phyloP scores from a whole-genome alignment of 106 monocot genomes.

The Dioscorea zingiberensis region DNA sequence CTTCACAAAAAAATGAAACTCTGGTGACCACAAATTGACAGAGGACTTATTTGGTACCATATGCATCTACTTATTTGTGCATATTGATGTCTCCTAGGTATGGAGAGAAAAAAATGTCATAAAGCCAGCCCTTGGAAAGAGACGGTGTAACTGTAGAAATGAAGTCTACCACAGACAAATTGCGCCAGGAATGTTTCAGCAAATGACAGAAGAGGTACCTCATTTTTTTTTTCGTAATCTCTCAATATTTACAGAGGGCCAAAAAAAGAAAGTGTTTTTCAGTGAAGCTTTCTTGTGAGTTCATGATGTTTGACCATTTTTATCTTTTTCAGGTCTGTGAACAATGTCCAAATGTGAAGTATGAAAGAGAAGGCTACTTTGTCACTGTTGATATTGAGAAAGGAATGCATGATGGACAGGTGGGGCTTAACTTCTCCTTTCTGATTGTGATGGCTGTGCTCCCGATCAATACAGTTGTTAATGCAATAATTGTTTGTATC shows the following conservation, averaged over 20 bases:
- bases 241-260: no score
- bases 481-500: no score
- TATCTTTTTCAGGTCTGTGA: constrained; percentile 70
- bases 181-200: constrained; percentile 99
- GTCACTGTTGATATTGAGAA: constrained; percentile 96
- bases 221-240: no score
- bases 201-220: constrained; percentile 91
- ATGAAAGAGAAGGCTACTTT: constrained; percentile 82
- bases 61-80: neutral
- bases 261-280: no score
- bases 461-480: no score
- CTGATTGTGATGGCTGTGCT: no score
- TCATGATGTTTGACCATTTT: no score
- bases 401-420: constrained; percentile 94
- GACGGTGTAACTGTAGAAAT: constrained; percentile 94
- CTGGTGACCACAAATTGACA: no score
- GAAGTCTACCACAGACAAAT: constrained; percentile 96
- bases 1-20: no score
- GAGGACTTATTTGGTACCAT: no score
- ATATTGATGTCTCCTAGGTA: constrained; percentile 48
- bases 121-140: constrained; percentile 95
- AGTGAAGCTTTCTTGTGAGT: no score
- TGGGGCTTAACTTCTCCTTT: neutral
- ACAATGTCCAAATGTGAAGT: constrained; percentile 92
- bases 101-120: constrained; percentile 99